Evolutionary conservation across 139 green algal species (phyloP).

Genomic region (Chlorella sorokiniana): DNA sequence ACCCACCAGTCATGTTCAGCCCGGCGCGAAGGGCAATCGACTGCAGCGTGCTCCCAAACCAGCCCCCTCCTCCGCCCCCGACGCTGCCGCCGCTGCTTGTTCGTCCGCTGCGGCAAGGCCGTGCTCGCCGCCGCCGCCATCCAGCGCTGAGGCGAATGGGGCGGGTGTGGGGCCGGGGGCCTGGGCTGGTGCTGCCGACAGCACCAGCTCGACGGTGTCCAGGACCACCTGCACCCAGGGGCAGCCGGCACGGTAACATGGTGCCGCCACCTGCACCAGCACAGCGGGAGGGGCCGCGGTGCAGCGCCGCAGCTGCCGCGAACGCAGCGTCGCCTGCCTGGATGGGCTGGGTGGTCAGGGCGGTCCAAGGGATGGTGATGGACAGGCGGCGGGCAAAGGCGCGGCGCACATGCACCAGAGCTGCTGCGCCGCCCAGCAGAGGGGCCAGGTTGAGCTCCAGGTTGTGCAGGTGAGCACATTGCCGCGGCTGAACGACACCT

Average conservation of each 20-base stretch:
- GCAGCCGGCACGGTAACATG: background rate
- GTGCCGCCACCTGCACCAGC: background rate
- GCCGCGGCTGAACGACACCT: conserved; percentile 22
- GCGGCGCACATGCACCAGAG: conserved; percentile 36
- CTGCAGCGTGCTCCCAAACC: conserved; percentile 40
- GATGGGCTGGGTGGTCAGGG: conserved; percentile 55
- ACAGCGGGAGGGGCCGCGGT: background rate
- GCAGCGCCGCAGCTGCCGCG: background rate
- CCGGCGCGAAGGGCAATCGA: conserved; percentile 47
- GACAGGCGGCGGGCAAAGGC: conserved; percentile 52
- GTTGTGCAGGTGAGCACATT: conserved; percentile 49
- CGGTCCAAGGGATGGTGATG: conserved; percentile 57
- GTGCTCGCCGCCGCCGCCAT: background rate
- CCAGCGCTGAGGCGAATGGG: background rate
- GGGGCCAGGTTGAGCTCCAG: conserved; percentile 57
- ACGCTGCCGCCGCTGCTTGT: background rate
- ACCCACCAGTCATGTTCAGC: conserved; percentile 38
- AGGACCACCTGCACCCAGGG: conserved; percentile 43
- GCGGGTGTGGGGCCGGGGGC: background rate
- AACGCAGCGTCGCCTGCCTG: conserved; percentile 34
- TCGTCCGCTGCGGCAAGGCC: background rate
- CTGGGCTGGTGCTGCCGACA: conserved; percentile 10
- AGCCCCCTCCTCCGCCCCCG: background rate
- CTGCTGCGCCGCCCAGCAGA: conserved; percentile 26
- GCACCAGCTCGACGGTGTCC: conserved; percentile 59